Conservation (phyloP, 352 stramenopile genomes). For the Pythium diclinum region DNA sequence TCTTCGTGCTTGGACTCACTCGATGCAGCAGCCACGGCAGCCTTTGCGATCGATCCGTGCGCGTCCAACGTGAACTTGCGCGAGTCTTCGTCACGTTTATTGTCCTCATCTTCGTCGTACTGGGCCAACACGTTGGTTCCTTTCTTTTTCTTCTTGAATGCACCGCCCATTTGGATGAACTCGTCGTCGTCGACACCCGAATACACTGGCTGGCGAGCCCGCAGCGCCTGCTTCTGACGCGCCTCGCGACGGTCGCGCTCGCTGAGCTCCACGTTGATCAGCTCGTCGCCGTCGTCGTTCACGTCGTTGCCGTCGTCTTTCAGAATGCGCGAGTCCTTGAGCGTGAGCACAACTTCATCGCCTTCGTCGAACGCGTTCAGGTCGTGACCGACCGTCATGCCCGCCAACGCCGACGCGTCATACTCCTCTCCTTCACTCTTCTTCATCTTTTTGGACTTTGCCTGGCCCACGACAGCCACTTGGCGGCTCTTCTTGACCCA, state of each 20-base stretch:
- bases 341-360: slow-evolving; percentile 91
- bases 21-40: not conserved
- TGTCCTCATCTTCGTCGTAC: slow-evolving; percentile 88
- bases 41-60: slow-evolving; percentile 20
- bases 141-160: slow-evolving; percentile 34
- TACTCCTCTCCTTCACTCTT: slow-evolving; percentile 37
- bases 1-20: slow-evolving; percentile 28
- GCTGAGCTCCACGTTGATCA: slow-evolving; percentile 83
- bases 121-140: slow-evolving; percentile 64
- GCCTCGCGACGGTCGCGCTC: slow-evolving; percentile 59
- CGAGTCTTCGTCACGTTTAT: slow-evolving; percentile 30
- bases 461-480: slow-evolving; percentile 23
- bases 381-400: slow-evolving; percentile 90
- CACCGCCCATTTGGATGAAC: slow-evolving; percentile 83
- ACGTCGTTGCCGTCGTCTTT: slow-evolving; percentile 77
- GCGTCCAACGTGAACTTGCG: slow-evolving; percentile 65
- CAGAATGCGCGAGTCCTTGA: slow-evolving; percentile 90
- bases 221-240: slow-evolving; percentile 40
- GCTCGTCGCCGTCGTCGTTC: slow-evolving; percentile 73
- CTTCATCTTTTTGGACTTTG: not conserved
- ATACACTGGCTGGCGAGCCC: slow-evolving; percentile 83
- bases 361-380: slow-evolving; percentile 86
- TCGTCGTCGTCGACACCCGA: slow-evolving; percentile 96
- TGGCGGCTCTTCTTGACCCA: slow-evolving; percentile 70
- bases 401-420: slow-evolving; percentile 69